Conservation (phyloP, 2,329 filamentous ascomycete species). For the Ophiocordyceps australis region DNA sequence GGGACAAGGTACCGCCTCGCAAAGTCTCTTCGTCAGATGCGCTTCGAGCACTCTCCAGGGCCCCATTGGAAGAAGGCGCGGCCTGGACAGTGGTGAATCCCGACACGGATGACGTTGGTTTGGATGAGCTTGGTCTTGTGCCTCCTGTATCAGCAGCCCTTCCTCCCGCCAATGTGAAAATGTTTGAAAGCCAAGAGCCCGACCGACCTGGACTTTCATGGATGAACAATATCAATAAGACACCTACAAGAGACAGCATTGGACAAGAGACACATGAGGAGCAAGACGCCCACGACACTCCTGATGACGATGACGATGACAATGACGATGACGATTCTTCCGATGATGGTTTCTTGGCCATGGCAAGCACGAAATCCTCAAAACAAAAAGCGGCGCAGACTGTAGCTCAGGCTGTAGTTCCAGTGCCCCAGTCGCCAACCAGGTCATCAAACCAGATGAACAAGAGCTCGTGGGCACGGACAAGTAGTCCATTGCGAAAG, state of each 20-base stretch:
- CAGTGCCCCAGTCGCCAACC: background rate
- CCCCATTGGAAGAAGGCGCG: conserved; percentile 28
- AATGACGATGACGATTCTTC: conserved; percentile 14
- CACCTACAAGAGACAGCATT: background rate
- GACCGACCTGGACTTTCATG: too few species aligned
- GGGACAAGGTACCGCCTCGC: conserved; percentile 25
- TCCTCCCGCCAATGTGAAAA: too few species aligned
- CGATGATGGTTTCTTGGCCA: conserved; percentile 21
- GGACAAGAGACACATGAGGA: too few species aligned
- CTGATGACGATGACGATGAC: conserved; percentile 1
- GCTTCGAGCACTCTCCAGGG: conserved; percentile 30
- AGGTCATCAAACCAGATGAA: background rate
- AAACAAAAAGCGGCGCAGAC: too few species aligned
- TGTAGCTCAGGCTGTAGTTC: too few species aligned
- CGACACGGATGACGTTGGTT: conserved; percentile 9
- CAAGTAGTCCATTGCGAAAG: too few species aligned
- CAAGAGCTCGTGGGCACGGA: too few species aligned
- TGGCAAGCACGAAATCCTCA: conserved; percentile 15
- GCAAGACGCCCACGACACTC: too few species aligned
- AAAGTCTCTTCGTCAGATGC: conserved; percentile 38
- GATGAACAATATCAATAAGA: background rate
- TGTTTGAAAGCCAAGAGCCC: too few species aligned
- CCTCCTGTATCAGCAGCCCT: too few species aligned
- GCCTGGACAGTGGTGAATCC: conserved; percentile 31
- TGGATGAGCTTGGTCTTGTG: conserved; percentile 1